These are phyloP conservation scores for Saitozyma podzolica DNA, from an alignment of 768 basidiomycete genomes.

Conservation along the genomic window DNA sequence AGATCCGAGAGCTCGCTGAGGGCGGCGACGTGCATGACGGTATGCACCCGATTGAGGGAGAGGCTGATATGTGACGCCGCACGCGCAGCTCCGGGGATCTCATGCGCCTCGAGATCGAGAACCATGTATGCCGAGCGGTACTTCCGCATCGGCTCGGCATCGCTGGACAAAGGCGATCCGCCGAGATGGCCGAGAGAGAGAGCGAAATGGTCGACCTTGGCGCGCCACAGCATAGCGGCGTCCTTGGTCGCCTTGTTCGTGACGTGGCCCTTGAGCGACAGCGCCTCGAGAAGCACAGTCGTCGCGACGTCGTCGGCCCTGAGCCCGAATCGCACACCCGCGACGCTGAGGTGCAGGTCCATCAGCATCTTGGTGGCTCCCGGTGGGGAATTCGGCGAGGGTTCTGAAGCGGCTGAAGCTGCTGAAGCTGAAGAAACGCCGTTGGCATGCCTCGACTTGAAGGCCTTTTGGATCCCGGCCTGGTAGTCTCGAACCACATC, in stretches of 20 bases:
- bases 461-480: slow-evolving; percentile 1
- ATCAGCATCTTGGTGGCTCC: slow-evolving; percentile 11
- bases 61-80: slow-evolving; percentile 55
- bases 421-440: neutral
- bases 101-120: slow-evolving; percentile 64
- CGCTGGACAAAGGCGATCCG: slow-evolving; percentile 51
- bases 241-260: slow-evolving; percentile 50
- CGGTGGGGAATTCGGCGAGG: neutral
- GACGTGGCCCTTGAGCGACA: slow-evolving; percentile 28
- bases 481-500: slow-evolving; percentile 22
- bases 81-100: slow-evolving; percentile 19
- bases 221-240: slow-evolving; percentile 62
- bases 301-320: slow-evolving; percentile 45
- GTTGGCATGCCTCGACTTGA: slow-evolving; percentile 9
- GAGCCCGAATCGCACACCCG: slow-evolving; percentile 37
- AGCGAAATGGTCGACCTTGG: slow-evolving; percentile 71
- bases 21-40: slow-evolving; percentile 91
- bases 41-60: slow-evolving; percentile 73
- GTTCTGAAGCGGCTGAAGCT: slow-evolving; percentile 4
- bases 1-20: slow-evolving; percentile 82
- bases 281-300: slow-evolving; percentile 39
- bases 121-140: slow-evolving; percentile 80
- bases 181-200: slow-evolving; percentile 72
- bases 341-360: slow-evolving; percentile 26
- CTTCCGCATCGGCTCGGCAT: slow-evolving; percentile 59